Evolutionary conservation across 495 filamentous ascomycete species (phyloP), one percentile per base, ranked within the genome.

Genomic region (Tetracladium setigerum): DNA sequence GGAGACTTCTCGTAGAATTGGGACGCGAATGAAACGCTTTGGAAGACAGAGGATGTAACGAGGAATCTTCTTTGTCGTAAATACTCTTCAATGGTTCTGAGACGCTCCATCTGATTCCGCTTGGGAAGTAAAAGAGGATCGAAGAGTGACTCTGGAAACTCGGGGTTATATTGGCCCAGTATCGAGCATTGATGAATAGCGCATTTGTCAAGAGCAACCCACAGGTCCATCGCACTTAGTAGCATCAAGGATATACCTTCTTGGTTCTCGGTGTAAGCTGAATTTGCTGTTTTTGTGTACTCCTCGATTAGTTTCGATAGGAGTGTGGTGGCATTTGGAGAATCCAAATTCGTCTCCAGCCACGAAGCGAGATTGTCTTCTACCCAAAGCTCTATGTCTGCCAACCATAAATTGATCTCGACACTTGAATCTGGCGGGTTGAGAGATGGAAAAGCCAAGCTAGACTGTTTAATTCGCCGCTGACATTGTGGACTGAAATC

Each of bases 191-290:
- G 44, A 1, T 45, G 16, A 9, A 68, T 64, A 0, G 76, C 74
- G 10, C 65, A 62, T 42, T 65, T 73, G 51, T 87, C 83, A 38
- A 67, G 63, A 14, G 77, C 77, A 31, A 82, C 55, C 82, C 82
- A 87, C 0, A 86, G 49, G 19, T 86, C 79, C 45, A 84, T 58
- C 4, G 76, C 57, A 0, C 70, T 78, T 15, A 87, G 66, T 1
- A 79, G 33, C 78, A 86, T 79, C 0, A 74, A 39, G 1, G 82
- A 86, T 2, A 70, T 53, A 0, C 56, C 63, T 54, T 77, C 76
- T 0, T 79, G 74, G 35, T 73, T 70, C 0, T 46, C 41, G 0
- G 9, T 12, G 49, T 81, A 83, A 5, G 37, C 1, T 0, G 7
- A 4, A 14, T 15, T 49, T 11, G 66, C 71, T 10, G 27, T 18